These are phyloP conservation scores for Boletus subluridellus DNA, from an alignment of 1,284 basidiomycete species.

Conservation along the genomic window DNA sequence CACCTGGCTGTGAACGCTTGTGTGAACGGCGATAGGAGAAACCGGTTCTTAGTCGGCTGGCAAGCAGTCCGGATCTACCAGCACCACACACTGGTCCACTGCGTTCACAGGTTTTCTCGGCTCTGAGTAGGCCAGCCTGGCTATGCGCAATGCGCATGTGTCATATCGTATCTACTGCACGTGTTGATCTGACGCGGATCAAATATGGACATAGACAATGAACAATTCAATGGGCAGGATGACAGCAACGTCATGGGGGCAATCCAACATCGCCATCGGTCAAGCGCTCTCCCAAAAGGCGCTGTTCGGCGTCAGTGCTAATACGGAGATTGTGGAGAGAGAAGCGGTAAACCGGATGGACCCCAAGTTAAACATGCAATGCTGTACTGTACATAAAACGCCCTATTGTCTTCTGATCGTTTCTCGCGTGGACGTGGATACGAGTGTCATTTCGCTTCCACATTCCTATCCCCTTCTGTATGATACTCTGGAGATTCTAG, in stretches of 20 bases:
- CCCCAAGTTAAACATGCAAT: not conserved
- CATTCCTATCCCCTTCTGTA: not conserved
- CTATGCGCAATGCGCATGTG: not conserved
- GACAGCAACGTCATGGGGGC: not conserved
- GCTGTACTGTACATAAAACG: not conserved
- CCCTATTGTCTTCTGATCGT: not conserved
- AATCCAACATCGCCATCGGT: not conserved
- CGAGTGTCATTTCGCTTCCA: not conserved
- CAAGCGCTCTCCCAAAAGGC: not conserved
- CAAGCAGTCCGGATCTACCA: not conserved
- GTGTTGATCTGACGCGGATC: not conserved
- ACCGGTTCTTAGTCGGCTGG: not conserved
- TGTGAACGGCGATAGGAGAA: not conserved
- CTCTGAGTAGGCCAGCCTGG: not conserved
- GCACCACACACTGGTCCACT: too few relatives aligned
- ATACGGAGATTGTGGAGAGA: not conserved
- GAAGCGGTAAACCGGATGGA: not conserved
- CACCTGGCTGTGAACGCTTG: not conserved
- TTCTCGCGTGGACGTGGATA: not conserved
- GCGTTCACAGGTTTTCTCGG: not conserved
- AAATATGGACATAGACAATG: not conserved
- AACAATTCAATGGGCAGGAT: not conserved
- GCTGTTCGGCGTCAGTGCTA: not conserved
- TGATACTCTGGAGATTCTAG: not conserved
- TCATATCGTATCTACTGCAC: not conserved